phyloP scores from a whole-genome alignment of 2,329 filamentous ascomycete species.

The Trichoderma aggressivum region DNA sequence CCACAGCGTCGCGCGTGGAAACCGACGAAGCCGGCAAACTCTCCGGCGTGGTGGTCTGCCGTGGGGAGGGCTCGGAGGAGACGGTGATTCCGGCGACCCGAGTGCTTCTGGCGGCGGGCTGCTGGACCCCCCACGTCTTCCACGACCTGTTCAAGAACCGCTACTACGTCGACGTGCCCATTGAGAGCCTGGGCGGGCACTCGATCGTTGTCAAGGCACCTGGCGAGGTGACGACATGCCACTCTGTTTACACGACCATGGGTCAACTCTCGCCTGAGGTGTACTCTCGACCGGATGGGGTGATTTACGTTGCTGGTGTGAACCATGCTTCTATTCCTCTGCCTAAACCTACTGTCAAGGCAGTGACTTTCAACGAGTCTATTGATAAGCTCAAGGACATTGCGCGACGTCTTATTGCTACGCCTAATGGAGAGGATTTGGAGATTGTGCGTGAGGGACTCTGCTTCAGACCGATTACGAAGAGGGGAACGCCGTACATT shows the following conservation, averaged over 20 bases:
- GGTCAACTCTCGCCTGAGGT: conserved; percentile 65
- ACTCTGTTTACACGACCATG: conserved; percentile 66
- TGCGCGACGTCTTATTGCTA: conserved; percentile 47
- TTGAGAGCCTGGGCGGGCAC: conserved; percentile 61
- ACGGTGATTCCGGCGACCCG: conserved; percentile 59
- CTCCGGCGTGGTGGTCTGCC: conserved; percentile 49
- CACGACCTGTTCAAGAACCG: conserved; percentile 55
- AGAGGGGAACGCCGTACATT: conserved; percentile 62
- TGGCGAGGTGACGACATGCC: conserved; percentile 49
- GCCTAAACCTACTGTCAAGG: conserved; percentile 41
- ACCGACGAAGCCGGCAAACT: conserved; percentile 50
- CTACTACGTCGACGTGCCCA: conserved; percentile 49
- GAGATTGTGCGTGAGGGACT: conserved; percentile 62
- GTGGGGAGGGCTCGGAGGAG: conserved; percentile 42
- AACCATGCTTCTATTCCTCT: conserved; percentile 61
- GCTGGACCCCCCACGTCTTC: conserved; percentile 69
- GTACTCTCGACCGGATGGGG: conserved; percentile 62
- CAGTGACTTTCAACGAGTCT: conserved; percentile 26
- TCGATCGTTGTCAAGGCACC: conserved; percentile 65
- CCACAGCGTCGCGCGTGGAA: conserved; percentile 50
- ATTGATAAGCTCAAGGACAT: conserved; percentile 49
- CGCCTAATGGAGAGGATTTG: conserved; percentile 43
- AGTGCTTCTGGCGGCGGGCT: conserved; percentile 65
- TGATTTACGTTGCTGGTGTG: conserved; percentile 71
- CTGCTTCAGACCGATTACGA: conserved; percentile 70